A percentile compares a stretch with the other conserved stretches of the same genome.
phyloP scores from a whole-genome alignment of 495 filamentous ascomycete species.

The Clohesyomyces aquaticus region DNA sequence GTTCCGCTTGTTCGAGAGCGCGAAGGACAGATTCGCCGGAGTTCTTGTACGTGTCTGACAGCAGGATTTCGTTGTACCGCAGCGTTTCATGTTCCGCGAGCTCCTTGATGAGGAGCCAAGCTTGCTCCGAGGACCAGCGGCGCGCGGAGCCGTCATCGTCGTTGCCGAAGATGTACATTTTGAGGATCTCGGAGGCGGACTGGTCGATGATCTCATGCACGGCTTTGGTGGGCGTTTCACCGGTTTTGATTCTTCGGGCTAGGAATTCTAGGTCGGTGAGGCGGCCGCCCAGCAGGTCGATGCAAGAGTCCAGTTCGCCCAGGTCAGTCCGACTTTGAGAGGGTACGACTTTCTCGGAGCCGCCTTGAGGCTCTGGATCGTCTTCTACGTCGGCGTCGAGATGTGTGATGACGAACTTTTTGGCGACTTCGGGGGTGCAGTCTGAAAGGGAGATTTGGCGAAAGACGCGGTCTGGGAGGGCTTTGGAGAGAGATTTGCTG shows the following conservation, averaged over 20 bases:
- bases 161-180: constrained; percentile 80
- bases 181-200: constrained; percentile 83
- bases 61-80: constrained; percentile 80
- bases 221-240: constrained; percentile 83
- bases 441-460: constrained; percentile 83
- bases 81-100: constrained; percentile 65
- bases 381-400: constrained; percentile 58
- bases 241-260: constrained; percentile 84
- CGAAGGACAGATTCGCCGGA: constrained; percentile 72
- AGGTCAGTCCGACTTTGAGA: constrained; percentile 52
- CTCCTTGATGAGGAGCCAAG: constrained; percentile 81
- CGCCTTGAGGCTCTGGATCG: constrained; percentile 46
- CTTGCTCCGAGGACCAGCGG: constrained; percentile 80
- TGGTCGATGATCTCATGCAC: constrained; percentile 87
- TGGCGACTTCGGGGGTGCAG: constrained; percentile 81
- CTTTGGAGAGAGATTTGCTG: constrained; percentile 83
- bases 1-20: constrained; percentile 81
- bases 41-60: constrained; percentile 72
- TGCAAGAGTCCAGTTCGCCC: constrained; percentile 76
- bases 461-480: constrained; percentile 89
- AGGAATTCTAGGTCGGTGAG: constrained; percentile 94
- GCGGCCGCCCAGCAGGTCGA: constrained; percentile 80
- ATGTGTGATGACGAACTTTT: constrained; percentile 86
- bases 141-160: constrained; percentile 44
- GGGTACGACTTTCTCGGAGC: constrained; percentile 45